Conservation (phyloP, 2,329 filamentous ascomycete genomes). For the Xylaria sp. region DNA sequence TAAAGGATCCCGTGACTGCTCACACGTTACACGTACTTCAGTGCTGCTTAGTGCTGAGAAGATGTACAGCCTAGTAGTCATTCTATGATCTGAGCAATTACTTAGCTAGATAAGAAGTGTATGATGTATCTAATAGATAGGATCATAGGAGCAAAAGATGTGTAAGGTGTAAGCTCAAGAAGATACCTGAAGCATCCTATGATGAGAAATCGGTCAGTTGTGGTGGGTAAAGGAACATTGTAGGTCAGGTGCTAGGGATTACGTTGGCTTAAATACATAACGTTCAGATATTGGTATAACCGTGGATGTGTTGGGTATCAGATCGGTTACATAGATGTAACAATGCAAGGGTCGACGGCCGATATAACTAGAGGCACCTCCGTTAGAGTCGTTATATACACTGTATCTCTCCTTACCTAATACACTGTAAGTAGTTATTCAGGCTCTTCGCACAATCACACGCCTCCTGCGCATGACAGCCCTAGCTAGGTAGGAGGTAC, state of each 20-base stretch:
- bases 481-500: slow-evolving; percentile 12
- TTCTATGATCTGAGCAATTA: too few relatives aligned
- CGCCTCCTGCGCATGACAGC: slow-evolving; percentile 13
- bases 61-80: neutral
- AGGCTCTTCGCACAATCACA: slow-evolving; percentile 17
- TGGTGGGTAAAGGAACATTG: neutral
- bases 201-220: neutral
- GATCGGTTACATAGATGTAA: slow-evolving; percentile 30
- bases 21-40: neutral
- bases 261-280: slow-evolving; percentile 21
- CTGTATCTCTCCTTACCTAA: neutral
- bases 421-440: neutral
- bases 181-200: neutral
- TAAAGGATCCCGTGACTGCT: neutral
- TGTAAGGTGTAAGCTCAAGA: too few relatives aligned
- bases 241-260: neutral
- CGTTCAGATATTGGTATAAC: neutral
- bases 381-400: slow-evolving; percentile 1
- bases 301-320: slow-evolving; percentile 1
- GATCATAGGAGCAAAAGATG: too few relatives aligned
- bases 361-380: neutral
- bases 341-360: slow-evolving; percentile 18
- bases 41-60: neutral
- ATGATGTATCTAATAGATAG: too few relatives aligned
- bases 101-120: too few relatives aligned